Evolutionary conservation across 495 filamentous ascomycete species (phyloP).

Genomic region (Trichocladium uniseriatum): DNA sequence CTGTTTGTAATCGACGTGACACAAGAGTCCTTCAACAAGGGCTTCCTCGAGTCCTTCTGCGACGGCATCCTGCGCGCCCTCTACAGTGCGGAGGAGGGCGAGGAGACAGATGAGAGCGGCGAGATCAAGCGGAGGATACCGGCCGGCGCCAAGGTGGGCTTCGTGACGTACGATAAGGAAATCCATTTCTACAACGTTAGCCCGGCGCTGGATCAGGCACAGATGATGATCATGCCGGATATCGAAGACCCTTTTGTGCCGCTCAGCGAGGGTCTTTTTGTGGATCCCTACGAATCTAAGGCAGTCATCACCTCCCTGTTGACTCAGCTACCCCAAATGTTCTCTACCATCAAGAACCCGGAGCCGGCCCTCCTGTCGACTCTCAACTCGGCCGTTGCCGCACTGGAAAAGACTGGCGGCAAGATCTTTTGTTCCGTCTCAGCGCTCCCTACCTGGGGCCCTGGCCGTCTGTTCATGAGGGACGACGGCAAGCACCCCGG

Average conservation of each 20-base stretch:
- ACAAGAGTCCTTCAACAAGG: slow-evolving; percentile 78
- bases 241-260: slow-evolving; percentile 96
- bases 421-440: slow-evolving; percentile 85
- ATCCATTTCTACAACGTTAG: slow-evolving; percentile 96
- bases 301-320: slow-evolving; percentile 79
- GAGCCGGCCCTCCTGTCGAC: slow-evolving; percentile 81
- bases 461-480: slow-evolving; percentile 68
- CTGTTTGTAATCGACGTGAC: slow-evolving; percentile 90
- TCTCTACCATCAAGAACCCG: slow-evolving; percentile 75
- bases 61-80: slow-evolving; percentile 78
- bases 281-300: slow-evolving; percentile 91
- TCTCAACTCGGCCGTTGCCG: slow-evolving; percentile 69
- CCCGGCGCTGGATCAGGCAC: slow-evolving; percentile 70
- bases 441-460: slow-evolving; percentile 81
- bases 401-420: slow-evolving; percentile 76
- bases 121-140: slow-evolving; percentile 59
- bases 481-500: slow-evolving; percentile 81
- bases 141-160: slow-evolving; percentile 76
- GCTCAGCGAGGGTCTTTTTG: slow-evolving; percentile 83
- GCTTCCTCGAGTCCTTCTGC: slow-evolving; percentile 85
- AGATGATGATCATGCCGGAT: slow-evolving; percentile 99
- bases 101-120: slow-evolving; percentile 45
- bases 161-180: slow-evolving; percentile 91
- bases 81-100: slow-evolving; percentile 53
- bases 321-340: slow-evolving; percentile 68